phyloP scores from a whole-genome alignment of 1,284 basidiomycete genomes.

The Puccinia polysora region DNA sequence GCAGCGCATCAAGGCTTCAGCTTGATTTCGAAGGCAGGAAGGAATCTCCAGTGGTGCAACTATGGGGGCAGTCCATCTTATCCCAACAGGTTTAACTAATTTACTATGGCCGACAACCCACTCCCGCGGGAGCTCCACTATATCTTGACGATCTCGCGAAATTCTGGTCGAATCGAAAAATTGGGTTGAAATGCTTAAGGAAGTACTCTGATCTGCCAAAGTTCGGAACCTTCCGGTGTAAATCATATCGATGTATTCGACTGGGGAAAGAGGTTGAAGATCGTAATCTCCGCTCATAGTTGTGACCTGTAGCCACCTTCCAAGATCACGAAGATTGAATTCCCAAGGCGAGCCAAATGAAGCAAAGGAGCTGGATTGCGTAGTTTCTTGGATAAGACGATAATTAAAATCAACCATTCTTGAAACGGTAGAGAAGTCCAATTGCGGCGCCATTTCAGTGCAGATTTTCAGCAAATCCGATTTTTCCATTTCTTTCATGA shows the following conservation, averaged over 20 bases:
- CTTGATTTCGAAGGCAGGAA: conserved; percentile 48
- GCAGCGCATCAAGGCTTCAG: conserved; percentile 74
- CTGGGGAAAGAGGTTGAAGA: conserved; percentile 58
- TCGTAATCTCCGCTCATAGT: conserved; percentile 55
- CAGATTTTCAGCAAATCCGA: conserved; percentile 78
- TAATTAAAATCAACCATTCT: conserved; percentile 82
- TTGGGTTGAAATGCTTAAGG: conserved; percentile 62
- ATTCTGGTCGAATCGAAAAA: conserved; percentile 58
- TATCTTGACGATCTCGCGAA: conserved; percentile 50
- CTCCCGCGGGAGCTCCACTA: conserved; percentile 45
- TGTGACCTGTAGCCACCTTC: conserved; percentile 67
- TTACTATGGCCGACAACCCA: conserved; percentile 34
- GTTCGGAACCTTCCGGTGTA: conserved; percentile 86
- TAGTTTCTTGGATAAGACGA: conserved; percentile 67
- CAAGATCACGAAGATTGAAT: conserved; percentile 92
- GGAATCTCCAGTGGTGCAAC: conserved; percentile 19
- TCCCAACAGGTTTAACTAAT: conserved; percentile 4
- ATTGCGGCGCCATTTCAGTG: conserved; percentile 66
- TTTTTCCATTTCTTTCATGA: conserved; percentile 77
- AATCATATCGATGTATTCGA: conserved; percentile 64
- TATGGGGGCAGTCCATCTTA: conserved; percentile 8
- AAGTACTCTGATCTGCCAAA: conserved; percentile 62
- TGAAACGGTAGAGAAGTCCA: conserved; percentile 56
- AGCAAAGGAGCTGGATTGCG: conserved; percentile 67
- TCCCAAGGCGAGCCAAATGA: conserved; percentile 92